Conservation (phyloP, 2,329 filamentous ascomycete species). For the Ophiostoma populinum region DNA sequence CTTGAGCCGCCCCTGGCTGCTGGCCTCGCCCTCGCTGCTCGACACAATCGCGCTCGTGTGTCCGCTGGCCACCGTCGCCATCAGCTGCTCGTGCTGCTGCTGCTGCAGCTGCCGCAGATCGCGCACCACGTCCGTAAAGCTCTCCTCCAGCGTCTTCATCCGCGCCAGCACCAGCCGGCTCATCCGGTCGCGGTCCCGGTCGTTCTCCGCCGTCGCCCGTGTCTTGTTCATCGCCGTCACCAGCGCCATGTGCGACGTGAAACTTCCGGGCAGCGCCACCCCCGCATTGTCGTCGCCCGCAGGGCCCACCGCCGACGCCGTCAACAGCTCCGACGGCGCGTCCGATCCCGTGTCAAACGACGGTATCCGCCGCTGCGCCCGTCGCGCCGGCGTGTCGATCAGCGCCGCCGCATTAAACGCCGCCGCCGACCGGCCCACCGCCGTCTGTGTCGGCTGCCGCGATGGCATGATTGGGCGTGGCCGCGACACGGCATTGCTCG, state of each 20-base stretch:
- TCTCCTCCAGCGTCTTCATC: conserved; percentile 87
- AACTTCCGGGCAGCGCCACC: conserved; percentile 47
- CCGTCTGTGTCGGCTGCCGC: conserved; percentile 32
- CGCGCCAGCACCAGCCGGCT: conserved; percentile 67
- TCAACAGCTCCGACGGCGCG: conserved; percentile 39
- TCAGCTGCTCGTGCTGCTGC: conserved; percentile 11
- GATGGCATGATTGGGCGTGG: conserved; percentile 39
- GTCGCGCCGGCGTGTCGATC: conserved; percentile 27
- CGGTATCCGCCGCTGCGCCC: conserved; percentile 28
- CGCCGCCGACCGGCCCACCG: conserved; percentile 36
- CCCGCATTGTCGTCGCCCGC: conserved; percentile 29
- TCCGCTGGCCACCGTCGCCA: conserved; percentile 16
- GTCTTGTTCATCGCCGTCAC: conserved; percentile 37
- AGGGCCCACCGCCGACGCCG: conserved; percentile 35
- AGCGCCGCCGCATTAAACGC: conserved; percentile 18
- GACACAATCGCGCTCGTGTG: conserved; percentile 18
- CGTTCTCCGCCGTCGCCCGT: conserved; percentile 20
- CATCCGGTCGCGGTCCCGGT: conserved; percentile 48
- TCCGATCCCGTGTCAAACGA: conserved; percentile 53
- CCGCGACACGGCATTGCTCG: conserved; percentile 18
- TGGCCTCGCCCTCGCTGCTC: conserved; percentile 30
- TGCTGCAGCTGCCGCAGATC: conserved; percentile 53
- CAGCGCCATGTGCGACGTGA: conserved; percentile 66
- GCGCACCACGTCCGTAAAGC: conserved; percentile 70
- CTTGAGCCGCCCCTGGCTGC: background rate